Conservation (phyloP, 73 alveolate species). For the Symbiodinium pilosum region DNA sequence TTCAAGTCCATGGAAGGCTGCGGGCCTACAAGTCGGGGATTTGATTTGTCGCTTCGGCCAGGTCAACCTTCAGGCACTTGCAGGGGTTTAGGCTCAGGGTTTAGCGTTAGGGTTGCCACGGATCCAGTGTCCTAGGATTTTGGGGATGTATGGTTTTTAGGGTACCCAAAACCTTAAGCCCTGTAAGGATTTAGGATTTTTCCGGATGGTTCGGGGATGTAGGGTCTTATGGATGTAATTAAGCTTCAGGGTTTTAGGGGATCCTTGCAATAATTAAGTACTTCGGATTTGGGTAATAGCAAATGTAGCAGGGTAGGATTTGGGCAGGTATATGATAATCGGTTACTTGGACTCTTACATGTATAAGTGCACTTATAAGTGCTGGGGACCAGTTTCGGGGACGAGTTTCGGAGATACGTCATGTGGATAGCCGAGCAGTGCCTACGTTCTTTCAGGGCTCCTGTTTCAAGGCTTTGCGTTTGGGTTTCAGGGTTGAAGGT, state of each 20-base stretch:
- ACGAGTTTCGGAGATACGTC: too few species aligned
- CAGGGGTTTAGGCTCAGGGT: neutral
- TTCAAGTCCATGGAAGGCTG: neutral
- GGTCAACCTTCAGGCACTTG: constrained; percentile 29
- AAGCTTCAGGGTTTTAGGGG: neutral
- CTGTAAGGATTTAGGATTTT: neutral
- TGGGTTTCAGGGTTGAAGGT: too few species aligned
- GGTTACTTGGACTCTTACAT: too few species aligned
- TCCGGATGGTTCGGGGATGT: too few species aligned
- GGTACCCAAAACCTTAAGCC: neutral
- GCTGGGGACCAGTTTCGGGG: too few species aligned
- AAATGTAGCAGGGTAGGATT: too few species aligned
- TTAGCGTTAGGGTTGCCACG: neutral
- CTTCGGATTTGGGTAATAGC: too few species aligned
- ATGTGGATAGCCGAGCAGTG: too few species aligned
- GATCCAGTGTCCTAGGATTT: neutral
- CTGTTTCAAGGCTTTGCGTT: too few species aligned
- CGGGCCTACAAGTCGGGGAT: constrained; percentile 67
- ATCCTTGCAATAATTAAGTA: neutral
- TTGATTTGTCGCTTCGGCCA: constrained; percentile 59
- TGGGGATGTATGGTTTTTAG: neutral
- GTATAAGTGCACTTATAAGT: too few species aligned
- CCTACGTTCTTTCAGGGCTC: too few species aligned
- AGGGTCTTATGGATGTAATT: neutral
- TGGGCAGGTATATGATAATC: too few species aligned